A percentile compares a stretch with the other conserved stretches of the same genome.
Evolutionary conservation across 2,329 filamentous ascomycete species (phyloP).

Genomic region (Xylariaceae sp.): DNA sequence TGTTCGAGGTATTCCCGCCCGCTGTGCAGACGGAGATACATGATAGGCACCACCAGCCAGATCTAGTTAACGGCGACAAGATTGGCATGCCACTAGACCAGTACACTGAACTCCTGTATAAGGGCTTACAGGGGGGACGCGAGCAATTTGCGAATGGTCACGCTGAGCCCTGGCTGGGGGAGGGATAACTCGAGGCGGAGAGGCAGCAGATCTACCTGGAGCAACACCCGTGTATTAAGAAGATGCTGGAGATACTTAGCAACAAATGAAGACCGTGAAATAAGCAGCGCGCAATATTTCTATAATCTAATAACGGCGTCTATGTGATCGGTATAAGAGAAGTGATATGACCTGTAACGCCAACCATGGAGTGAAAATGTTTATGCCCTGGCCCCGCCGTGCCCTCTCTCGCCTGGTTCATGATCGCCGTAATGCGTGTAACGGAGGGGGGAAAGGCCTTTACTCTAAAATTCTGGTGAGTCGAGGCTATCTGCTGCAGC

Average conservation of each 20-base stretch:
- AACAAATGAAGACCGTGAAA: not conserved
- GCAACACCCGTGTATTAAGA: constrained; percentile 22
- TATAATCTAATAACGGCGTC: not conserved
- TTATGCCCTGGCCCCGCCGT: not conserved
- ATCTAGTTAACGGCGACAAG: constrained; percentile 47
- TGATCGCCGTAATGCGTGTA: constrained; percentile 1
- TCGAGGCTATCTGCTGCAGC: constrained; percentile 36
- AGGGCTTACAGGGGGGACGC: constrained; percentile 44
- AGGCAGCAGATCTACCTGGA: constrained; percentile 35
- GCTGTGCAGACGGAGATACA: constrained; percentile 53
- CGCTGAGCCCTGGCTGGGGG: constrained; percentile 31
- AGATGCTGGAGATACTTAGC: not conserved
- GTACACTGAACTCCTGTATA: constrained; percentile 50
- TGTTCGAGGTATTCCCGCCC: constrained; percentile 53
- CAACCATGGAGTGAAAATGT: not conserved
- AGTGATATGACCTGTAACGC: not conserved
- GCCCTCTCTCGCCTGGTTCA: not conserved
- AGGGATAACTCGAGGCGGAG: constrained; percentile 37
- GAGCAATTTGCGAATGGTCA: constrained; percentile 48
- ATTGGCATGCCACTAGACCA: constrained; percentile 55
- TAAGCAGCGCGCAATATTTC: not conserved
- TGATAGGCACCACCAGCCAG: constrained; percentile 45
- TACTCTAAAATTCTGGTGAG: constrained; percentile 14
- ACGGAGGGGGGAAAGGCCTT: not conserved
- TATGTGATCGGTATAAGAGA: too few relatives aligned